Conservation (phyloP, 306 rosid species). For the Quercus alba region DNA sequence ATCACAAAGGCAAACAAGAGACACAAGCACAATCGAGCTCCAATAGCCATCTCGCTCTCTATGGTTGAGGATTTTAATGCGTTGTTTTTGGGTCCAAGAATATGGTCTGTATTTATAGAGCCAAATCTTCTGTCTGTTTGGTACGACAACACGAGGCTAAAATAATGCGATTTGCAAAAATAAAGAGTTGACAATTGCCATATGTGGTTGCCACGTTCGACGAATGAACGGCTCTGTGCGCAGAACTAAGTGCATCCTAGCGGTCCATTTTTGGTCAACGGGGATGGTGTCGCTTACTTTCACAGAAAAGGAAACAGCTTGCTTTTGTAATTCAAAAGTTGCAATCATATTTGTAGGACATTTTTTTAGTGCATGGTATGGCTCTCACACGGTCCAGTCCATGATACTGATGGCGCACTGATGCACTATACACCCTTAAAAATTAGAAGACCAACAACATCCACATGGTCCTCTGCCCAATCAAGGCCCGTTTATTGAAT, state of each 20-base stretch:
- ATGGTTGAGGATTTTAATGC: not conserved
- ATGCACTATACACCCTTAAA: not conserved
- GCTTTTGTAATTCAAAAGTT: not conserved
- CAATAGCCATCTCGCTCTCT: slow-evolving; percentile 27
- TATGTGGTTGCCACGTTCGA: not conserved
- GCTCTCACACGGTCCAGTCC: not conserved
- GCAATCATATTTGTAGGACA: not conserved
- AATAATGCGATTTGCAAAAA: not conserved
- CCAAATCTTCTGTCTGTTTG: not conserved
- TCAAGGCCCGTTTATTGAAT: not conserved
- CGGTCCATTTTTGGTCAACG: not conserved
- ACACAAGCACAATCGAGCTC: slow-evolving; percentile 22
- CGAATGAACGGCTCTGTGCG: too few species aligned
- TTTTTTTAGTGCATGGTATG: not conserved
- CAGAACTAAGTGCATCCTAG: not conserved
- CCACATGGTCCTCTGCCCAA: not conserved
- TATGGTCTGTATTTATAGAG: not conserved
- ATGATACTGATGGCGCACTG: not conserved
- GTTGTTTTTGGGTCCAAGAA: not conserved
- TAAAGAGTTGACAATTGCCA: not conserved
- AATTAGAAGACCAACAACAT: not conserved
- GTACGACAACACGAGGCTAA: not conserved
- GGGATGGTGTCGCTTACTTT: not conserved
- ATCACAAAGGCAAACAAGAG: slow-evolving; percentile 29
- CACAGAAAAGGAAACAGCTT: not conserved